Percentiles rank a stretch among this genome's conserved stretches.
phyloP scores from a whole-genome alignment of 1,284 basidiomycete genomes.

The Afroboletus lepidellus region DNA sequence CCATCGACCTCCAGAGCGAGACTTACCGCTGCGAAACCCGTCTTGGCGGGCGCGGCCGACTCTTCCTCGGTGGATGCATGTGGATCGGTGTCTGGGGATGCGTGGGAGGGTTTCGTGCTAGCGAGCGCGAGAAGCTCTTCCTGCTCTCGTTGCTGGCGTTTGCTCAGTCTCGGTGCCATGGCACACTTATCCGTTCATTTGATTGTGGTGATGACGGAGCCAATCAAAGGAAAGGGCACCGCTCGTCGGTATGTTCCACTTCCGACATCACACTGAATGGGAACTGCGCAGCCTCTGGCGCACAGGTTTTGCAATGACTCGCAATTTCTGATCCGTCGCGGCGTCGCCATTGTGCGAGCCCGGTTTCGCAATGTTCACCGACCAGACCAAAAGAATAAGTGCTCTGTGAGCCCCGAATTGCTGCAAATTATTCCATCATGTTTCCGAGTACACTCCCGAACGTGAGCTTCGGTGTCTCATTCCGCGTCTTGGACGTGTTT shows the following conservation, averaged over 20 bases:
- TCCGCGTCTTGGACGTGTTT: slow-evolving; percentile 5
- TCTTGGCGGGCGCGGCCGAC: slow-evolving; percentile 20
- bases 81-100: slow-evolving; percentile 19
- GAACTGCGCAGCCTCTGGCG: neutral
- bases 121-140: slow-evolving; percentile 69
- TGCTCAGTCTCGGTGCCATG: slow-evolving; percentile 77
- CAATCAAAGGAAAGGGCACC: neutral
- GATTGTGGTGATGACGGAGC: neutral
- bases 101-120: slow-evolving; percentile 17
- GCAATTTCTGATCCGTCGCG: too few species aligned
- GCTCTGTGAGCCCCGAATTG: neutral
- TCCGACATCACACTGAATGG: neutral
- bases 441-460: neutral
- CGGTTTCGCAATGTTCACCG: neutral
- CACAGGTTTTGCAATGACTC: too few species aligned
- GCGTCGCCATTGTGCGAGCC: neutral
- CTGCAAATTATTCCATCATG: neutral
- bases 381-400: too few species aligned
- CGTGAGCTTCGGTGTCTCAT: neutral
- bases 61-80: slow-evolving; percentile 33
- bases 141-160: slow-evolving; percentile 80
- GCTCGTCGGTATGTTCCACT: neutral
- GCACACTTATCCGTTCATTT: slow-evolving; percentile 8
- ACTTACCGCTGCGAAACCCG: slow-evolving; percentile 61
- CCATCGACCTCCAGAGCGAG: neutral